Base-by-base conservation (phyloP, 306 rosid species). In the Vicia sativa region DNA sequence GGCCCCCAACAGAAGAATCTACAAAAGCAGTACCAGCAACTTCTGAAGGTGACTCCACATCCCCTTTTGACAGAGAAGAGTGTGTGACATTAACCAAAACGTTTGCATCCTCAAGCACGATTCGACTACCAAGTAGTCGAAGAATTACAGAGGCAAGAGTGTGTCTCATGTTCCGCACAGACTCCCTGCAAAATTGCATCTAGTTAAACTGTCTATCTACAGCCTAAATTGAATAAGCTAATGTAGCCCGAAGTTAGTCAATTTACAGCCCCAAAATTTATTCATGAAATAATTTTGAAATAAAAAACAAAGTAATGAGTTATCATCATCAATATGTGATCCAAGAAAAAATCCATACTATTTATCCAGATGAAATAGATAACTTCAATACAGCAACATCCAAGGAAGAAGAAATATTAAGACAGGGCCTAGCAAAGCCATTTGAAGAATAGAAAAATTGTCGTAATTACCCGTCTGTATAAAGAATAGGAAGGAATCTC, bases 401-500 rank as follows among this genome's bases (percentile, higher is more conserved):
- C n/a, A 39, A 19, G 65, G 56, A 73, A 53, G 3, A 55, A 44
- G 13, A 44, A 72, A 13, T 11, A 45, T 11, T 62, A 60, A 19
- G 43, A 52, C 25, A 64, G 2, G 15, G 50, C 55, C 41, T 54
- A 46, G 23, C 49, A 64, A 18, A 52, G 62, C 9, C 52, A 48
- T 3, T 13, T 10, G n/a, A 70, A 53, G 50, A 45, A 14, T 60
- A 26, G 41, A 67, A 65, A 55, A 43, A 2, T 10, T 25, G 13
- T 46, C 81, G 29, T 60, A 60, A 60, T 87, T 84, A 92, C 98
- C 98, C 74, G 56, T 92, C 91, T 46, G 85, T 72, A 48, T 84
- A 84, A 71, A 92, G 84, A 65, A 81, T 79, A 56, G 98, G 98
- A 83, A 92, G 92, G 79, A 89, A 83, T 83, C 96, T 89, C 81